Evolutionary conservation across 2,329 filamentous ascomycete species (phyloP), one percentile per base, ranked within the genome.

Genomic region (Penicillium palitans): DNA sequence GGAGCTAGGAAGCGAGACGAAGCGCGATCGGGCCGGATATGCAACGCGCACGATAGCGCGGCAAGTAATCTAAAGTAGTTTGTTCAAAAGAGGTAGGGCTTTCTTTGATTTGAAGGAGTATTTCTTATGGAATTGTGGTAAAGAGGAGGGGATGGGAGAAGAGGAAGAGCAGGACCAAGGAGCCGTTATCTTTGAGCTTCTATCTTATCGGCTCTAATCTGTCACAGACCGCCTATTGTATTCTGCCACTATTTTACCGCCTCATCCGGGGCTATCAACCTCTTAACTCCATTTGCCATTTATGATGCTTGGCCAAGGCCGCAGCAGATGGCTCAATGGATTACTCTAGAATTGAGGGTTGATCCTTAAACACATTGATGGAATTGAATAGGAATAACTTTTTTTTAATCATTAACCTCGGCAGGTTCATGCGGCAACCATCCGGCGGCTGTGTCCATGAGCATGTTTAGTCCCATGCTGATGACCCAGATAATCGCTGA

Each of bases 401-500:
- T 53, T 53, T 46, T 52, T 15, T 27, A 2, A 13, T n/a, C 21
- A 53, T 35, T 25, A 37, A 17, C 31, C 31, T 39, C 31, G 6
- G 17, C 37, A n/a, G 25, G 10, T 46, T 57, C 42, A 57, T 27
- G 35, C 51, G 2, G 51, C 51, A 47, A 58, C 31, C 44, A 31
- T 40, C 31, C 51, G 27, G 33, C 62, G 56, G 45, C 58, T 51
- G 49, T 65, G 64, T 37, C 59, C 48, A 61, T 67, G 63, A 13
- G 55, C 59, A 57, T 57, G 55, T 27, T 48, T 57, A 49, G 64
- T 56, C 1, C 52, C 55, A 47, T 70, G 66, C 7, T 48, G 41
- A 48, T 64, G 64, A 8, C 66, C 66, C 40, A 72, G 35, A 48
- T 72, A 53, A 52, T 74, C 69, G 44, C 71, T 74, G 12, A 69